phyloP scores from a whole-genome alignment of 2,329 filamentous ascomycete genomes.

The Botrytis galanthina region DNA sequence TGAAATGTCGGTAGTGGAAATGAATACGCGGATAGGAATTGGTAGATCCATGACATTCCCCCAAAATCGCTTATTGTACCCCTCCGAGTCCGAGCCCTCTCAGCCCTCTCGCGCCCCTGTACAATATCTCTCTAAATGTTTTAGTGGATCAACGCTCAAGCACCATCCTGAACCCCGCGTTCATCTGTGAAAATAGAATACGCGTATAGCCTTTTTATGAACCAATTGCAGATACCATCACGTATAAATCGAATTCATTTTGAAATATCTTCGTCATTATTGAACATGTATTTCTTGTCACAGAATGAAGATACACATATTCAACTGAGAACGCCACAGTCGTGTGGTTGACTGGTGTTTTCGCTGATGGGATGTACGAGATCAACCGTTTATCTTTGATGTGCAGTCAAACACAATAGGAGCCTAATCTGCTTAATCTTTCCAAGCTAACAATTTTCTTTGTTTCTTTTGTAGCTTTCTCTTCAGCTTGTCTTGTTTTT shows the following conservation, averaged over 20 bases:
- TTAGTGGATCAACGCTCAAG: neutral
- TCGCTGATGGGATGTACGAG: neutral
- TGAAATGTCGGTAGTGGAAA: neutral
- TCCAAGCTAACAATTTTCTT: too few relatives aligned
- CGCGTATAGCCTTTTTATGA: neutral
- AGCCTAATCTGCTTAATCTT: too few relatives aligned
- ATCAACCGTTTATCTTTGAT: too few relatives aligned
- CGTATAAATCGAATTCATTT: too few relatives aligned
- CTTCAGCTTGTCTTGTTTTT: too few relatives aligned
- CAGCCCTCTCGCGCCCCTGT: neutral
- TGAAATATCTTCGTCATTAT: too few relatives aligned
- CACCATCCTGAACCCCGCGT: neutral
- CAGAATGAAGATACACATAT: neutral
- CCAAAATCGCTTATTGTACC: neutral
- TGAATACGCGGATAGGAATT: neutral
- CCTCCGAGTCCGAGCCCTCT: neutral
- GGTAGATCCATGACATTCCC: neutral
- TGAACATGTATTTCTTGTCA: neutral
- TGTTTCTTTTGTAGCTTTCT: too few relatives aligned
- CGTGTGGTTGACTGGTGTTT: neutral
- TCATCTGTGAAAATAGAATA: neutral
- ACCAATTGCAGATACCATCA: neutral
- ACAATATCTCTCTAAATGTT: too few relatives aligned
- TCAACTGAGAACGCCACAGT: too few relatives aligned
- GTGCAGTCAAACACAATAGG: too few relatives aligned